These are phyloP conservation scores for Paramecium biaurelia DNA, from an alignment of 73 alveolate species.

Conservation along the genomic window DNA sequence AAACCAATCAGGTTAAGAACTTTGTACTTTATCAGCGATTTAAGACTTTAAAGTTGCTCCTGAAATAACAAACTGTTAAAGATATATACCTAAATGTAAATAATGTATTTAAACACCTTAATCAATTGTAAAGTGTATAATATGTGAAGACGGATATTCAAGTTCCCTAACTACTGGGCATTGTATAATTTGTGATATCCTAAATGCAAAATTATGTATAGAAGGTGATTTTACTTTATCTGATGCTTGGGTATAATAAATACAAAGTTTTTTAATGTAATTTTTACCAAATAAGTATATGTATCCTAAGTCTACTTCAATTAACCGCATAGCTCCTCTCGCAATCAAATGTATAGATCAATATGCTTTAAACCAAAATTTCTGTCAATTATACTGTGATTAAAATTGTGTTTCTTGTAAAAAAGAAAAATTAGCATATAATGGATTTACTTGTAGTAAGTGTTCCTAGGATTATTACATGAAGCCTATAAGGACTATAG, in stretches of 20 bases:
- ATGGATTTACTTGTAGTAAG: background rate
- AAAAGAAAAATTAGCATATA: background rate
- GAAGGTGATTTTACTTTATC: background rate
- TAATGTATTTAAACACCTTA: background rate
- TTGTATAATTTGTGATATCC: background rate
- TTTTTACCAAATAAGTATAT: background rate
- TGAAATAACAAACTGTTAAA: background rate
- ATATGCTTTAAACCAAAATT: background rate
- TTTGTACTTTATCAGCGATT: background rate
- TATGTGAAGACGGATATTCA: background rate
- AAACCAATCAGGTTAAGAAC: background rate
- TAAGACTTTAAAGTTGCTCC: background rate
- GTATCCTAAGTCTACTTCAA: background rate
- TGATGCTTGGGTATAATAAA: background rate
- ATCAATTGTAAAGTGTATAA: background rate
- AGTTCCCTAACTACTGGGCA: background rate
- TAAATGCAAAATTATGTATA: background rate
- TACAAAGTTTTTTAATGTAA: background rate
- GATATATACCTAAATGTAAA: background rate
- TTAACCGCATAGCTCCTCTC: background rate
- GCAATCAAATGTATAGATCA: background rate
- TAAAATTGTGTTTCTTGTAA: background rate
- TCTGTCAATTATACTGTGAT: background rate
- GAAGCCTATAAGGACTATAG: background rate
- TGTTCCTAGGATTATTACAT: background rate